Evolutionary conservation across 306 rosid species (phyloP).

Genomic region (Vigna angularis): DNA sequence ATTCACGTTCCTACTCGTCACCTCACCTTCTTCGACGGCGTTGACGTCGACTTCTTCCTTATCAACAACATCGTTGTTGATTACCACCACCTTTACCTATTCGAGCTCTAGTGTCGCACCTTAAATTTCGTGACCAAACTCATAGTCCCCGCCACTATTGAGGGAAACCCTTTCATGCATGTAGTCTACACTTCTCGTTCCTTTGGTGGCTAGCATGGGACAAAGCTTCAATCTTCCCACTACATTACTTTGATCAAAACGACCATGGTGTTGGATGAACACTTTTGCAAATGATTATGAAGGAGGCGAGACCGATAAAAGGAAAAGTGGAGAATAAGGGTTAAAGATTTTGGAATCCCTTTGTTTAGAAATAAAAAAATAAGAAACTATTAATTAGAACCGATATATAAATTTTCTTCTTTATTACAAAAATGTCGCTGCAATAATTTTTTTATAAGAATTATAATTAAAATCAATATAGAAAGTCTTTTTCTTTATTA

Average conservation of each 20-base stretch:
- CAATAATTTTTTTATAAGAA: too few relatives aligned
- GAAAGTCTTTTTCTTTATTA: too few relatives aligned
- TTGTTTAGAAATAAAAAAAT: too few relatives aligned
- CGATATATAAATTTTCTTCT: too few relatives aligned
- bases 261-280: slow-evolving; percentile 27
- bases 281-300: too few relatives aligned
- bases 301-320: too few relatives aligned
- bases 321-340: too few relatives aligned
- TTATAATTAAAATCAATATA: too few relatives aligned
- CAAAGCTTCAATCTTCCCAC: slow-evolving; percentile 11
- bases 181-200: slow-evolving; percentile 40
- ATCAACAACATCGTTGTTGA: background rate
- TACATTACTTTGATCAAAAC: slow-evolving; percentile 43
- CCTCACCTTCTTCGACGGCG: slow-evolving; percentile 48
- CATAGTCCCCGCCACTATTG: background rate
- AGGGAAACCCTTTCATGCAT: slow-evolving; percentile 46
- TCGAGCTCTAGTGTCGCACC: slow-evolving; percentile 36
- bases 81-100: background rate
- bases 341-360: too few relatives aligned
- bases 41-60: slow-evolving; percentile 26
- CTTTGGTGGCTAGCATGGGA: slow-evolving; percentile 49
- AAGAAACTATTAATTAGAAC: too few relatives aligned
- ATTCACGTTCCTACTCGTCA: too few relatives aligned
- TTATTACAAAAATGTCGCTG: too few relatives aligned
- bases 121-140: slow-evolving; percentile 25